Conservation (phyloP, 345 rosid species). For the Kandelia obovata region DNA sequence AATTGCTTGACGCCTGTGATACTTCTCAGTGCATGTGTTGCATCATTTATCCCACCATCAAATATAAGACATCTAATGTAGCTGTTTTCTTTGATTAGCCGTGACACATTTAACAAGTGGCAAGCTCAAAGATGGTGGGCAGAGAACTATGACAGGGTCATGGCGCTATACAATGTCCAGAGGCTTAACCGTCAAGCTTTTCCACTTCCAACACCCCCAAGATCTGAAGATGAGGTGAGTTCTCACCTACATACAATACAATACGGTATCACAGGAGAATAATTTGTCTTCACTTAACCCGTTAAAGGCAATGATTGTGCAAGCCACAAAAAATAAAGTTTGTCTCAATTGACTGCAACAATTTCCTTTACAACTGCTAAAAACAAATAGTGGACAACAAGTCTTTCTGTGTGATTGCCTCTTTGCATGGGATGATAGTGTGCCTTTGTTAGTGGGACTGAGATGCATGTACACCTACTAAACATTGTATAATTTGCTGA, state of each 20-base stretch:
- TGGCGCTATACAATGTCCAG: slow-evolving; percentile 38
- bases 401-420: no score
- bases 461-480: background rate
- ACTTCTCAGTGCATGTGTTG: no score
- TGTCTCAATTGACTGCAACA: background rate
- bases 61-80: no score
- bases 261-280: background rate
- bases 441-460: background rate
- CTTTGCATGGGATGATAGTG: no score
- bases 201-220: slow-evolving; percentile 32
- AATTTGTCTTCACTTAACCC: background rate
- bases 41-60: no score
- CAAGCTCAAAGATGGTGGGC: slow-evolving; percentile 42
- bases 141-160: slow-evolving; percentile 31
- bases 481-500: background rate
- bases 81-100: slow-evolving; percentile 46
- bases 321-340: background rate
- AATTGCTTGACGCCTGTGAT: background rate
- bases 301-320: background rate
- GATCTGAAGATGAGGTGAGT: slow-evolving; percentile 33
- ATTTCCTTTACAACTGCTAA: background rate
- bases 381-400: background rate
- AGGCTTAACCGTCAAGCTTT: slow-evolving; percentile 31
- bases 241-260: background rate
- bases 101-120: slow-evolving; percentile 31